Evolutionary conservation across 1,139 yeast species (phyloP).

Genomic region (Fermentozyma sake): DNA sequence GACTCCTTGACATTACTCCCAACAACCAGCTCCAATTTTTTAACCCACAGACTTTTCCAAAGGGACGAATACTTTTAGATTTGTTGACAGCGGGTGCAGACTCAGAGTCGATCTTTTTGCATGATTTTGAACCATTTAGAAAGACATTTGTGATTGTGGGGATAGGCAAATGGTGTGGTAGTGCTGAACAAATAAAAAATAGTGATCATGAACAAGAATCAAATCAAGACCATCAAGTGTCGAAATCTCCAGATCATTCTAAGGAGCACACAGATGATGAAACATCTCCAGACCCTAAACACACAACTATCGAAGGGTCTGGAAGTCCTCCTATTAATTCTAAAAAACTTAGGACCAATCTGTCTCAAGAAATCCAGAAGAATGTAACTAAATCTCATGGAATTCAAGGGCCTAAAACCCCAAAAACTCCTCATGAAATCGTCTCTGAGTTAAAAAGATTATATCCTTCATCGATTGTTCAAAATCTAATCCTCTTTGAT

Average conservation of each 20-base stretch:
- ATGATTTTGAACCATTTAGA: slow-evolving; percentile 86
- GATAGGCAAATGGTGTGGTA: slow-evolving; percentile 48
- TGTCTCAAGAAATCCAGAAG: no score
- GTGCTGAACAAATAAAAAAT: no score
- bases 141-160: slow-evolving; percentile 72
- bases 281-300: slow-evolving; percentile 21
- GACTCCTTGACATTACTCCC: slow-evolving; percentile 73
- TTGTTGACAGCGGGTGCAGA: slow-evolving; percentile 48
- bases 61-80: slow-evolving; percentile 64
- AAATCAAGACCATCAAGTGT: no score
- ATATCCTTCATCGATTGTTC: slow-evolving; percentile 61
- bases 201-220: no score
- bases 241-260: no score
- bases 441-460: slow-evolving; percentile 23
- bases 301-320: no score
- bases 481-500: slow-evolving; percentile 57
- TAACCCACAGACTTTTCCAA: slow-evolving; percentile 83
- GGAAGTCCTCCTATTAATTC: no score
- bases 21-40: slow-evolving; percentile 53
- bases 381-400: no score
- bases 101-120: slow-evolving; percentile 57
- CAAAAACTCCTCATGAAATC: no score
- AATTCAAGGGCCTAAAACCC: no score
- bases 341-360: no score
- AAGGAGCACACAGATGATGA: no score